These are phyloP conservation scores for Rhizopogon roseolus DNA, from an alignment of 768 basidiomycete genomes.

Conservation along the genomic window DNA sequence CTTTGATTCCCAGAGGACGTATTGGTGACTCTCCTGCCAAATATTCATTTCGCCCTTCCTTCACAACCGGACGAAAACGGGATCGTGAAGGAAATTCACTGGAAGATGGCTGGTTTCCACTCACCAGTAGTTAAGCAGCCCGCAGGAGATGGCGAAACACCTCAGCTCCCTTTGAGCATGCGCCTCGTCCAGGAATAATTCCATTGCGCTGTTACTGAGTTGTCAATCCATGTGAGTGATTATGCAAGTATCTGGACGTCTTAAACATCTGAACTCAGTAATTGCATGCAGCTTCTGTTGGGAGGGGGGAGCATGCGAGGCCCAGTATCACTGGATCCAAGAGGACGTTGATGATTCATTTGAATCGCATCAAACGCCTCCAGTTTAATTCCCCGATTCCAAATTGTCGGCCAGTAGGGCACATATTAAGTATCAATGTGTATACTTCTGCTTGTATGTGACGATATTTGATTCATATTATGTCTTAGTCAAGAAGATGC, in stretches of 20 bases:
- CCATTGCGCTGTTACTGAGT: background rate
- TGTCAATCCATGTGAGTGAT: constrained; percentile 26
- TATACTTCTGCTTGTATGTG: too few species aligned
- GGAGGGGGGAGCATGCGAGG: constrained; percentile 9
- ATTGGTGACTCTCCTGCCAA: constrained; percentile 19
- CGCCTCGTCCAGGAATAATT: background rate
- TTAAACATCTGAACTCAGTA: background rate
- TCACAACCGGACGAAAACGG: constrained; percentile 6
- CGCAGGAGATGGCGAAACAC: constrained; percentile 16
- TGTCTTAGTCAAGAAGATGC: too few species aligned
- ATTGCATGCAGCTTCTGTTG: constrained; percentile 19
- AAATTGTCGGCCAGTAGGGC: too few species aligned
- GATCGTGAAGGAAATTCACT: constrained; percentile 17
- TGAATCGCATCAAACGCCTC: too few species aligned
- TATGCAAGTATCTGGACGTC: background rate
- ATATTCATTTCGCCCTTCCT: constrained; percentile 19
- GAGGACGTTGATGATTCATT: too few species aligned
- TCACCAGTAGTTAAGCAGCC: constrained; percentile 20
- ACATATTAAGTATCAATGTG: too few species aligned
- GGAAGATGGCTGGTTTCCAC: constrained; percentile 21
- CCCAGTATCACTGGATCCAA: too few species aligned
- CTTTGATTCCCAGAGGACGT: constrained; percentile 16
- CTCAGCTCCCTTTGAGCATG: constrained; percentile 14
- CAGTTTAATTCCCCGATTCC: too few species aligned
- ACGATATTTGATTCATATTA: too few species aligned